These are phyloP conservation scores for Setaria italica DNA, from an alignment of 202 grass and related monocot genomes.

Conservation along the genomic window DNA sequence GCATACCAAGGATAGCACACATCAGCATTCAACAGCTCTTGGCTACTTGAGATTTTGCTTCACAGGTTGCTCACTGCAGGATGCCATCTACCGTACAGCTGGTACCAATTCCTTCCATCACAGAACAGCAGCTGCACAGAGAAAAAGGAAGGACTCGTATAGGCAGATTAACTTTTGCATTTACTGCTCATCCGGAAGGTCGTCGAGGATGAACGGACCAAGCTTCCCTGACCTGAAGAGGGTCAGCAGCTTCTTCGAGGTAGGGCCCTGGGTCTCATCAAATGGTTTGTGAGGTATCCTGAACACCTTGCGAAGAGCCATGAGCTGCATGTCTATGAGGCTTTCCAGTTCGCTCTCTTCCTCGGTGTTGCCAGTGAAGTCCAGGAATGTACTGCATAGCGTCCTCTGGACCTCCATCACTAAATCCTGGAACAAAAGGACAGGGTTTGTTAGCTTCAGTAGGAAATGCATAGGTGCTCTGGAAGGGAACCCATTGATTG, in stretches of 20 bases:
- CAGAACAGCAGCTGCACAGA: background rate
- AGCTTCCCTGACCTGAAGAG: slow-evolving; percentile 88
- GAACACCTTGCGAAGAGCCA: slow-evolving; percentile 74
- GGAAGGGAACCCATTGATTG: slow-evolving; percentile 9
- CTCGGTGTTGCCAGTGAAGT: slow-evolving; percentile 67
- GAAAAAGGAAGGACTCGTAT: background rate
- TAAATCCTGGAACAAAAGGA: slow-evolving; percentile 64
- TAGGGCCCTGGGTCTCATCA: slow-evolving; percentile 64
- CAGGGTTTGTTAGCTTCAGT: background rate
- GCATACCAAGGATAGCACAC: slow-evolving; percentile 4
- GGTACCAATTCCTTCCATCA: background rate
- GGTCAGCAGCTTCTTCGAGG: slow-evolving; percentile 82
- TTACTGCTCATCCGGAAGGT: slow-evolving; percentile 63
- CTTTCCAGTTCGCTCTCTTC: slow-evolving; percentile 79
- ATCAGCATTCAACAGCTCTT: background rate
- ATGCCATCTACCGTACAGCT: too few species aligned
- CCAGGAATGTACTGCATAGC: slow-evolving; percentile 61
- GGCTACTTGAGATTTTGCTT: background rate
- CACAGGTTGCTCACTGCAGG: background rate
- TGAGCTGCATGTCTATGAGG: slow-evolving; percentile 73
- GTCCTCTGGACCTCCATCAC: slow-evolving; percentile 73
- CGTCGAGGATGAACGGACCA: slow-evolving; percentile 78
- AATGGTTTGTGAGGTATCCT: slow-evolving; percentile 71
- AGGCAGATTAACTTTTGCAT: background rate
- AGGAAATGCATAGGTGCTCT: slow-evolving; percentile 9